Conservation (phyloP, 805 yeast genomes). For the Kazachstania africana region DNA sequence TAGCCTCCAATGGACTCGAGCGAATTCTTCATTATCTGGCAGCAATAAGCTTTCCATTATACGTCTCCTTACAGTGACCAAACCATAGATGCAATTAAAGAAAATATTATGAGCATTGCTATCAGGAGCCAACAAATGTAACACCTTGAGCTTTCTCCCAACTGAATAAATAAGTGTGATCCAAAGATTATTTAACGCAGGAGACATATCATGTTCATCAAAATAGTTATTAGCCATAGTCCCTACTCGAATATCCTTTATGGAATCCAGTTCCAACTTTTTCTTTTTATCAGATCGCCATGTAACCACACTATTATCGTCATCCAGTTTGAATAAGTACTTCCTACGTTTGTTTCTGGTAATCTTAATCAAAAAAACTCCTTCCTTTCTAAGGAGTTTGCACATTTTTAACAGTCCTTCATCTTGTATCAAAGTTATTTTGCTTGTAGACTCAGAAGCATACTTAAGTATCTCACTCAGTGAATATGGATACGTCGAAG, state of each 20-base stretch:
- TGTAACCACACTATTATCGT: slow-evolving; percentile 10
- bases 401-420: background rate
- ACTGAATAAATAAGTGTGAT: slow-evolving; percentile 64
- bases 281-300: slow-evolving; percentile 21
- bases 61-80: slow-evolving; percentile 47
- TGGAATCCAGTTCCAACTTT: slow-evolving; percentile 21
- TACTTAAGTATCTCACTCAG: slow-evolving; percentile 8
- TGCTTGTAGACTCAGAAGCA: slow-evolving; percentile 1
- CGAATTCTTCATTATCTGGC: slow-evolving; percentile 47
- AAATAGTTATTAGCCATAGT: slow-evolving; percentile 73
- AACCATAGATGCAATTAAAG: slow-evolving; percentile 39
- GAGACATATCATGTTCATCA: slow-evolving; percentile 68
- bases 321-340: slow-evolving; percentile 14
- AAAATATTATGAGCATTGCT: slow-evolving; percentile 42
- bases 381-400: slow-evolving; percentile 7
- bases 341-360: slow-evolving; percentile 20
- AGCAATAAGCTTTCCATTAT: slow-evolving; percentile 51
- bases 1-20: slow-evolving; percentile 52
- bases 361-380: slow-evolving; percentile 18
- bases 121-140: slow-evolving; percentile 62
- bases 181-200: slow-evolving; percentile 62
- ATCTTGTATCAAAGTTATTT: background rate
- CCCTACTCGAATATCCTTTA: slow-evolving; percentile 33
- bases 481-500: slow-evolving; percentile 16
- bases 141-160: slow-evolving; percentile 55